phyloP scores from a whole-genome alignment of 163 green algal species.

The Chlamydomonas reinhardtii region DNA sequence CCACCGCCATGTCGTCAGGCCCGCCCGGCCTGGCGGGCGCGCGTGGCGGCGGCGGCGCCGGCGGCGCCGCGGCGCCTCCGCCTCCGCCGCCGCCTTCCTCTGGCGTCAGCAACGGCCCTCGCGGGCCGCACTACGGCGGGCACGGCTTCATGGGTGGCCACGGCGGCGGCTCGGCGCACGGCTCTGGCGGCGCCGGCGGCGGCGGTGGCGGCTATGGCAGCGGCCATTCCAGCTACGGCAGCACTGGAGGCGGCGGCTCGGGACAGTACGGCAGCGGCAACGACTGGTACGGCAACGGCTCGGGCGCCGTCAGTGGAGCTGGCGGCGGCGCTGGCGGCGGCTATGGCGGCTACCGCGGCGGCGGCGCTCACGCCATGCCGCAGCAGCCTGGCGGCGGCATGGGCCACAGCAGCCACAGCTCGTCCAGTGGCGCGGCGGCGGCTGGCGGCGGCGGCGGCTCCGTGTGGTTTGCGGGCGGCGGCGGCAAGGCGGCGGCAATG shows the following conservation, averaged over 20 bases:
- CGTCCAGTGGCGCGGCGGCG: neutral
- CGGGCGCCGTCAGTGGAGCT: neutral
- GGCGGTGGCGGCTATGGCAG: no score
- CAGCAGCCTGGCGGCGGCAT: neutral
- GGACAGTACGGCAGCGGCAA: neutral
- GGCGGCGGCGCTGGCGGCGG: slow-evolving; percentile 9
- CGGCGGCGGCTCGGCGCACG: no score
- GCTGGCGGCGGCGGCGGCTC: neutral
- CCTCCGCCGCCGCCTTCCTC: no score
- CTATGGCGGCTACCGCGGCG: neutral
- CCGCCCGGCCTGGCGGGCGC: no score
- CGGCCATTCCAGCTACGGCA: no score
- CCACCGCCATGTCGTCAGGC: no score
- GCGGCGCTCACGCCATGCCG: neutral
- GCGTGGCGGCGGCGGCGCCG: no score
- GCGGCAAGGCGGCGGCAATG: slow-evolving; percentile 32
- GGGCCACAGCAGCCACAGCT: neutral
- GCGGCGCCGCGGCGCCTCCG: no score
- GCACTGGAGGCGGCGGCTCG: neutral
- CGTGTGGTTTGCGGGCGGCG: slow-evolving; percentile 7
- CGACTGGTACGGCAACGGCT: slow-evolving; percentile 6
- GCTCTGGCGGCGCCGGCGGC: no score
- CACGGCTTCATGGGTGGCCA: no score
- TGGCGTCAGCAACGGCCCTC: no score
- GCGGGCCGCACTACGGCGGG: no score